Percentiles rank a stretch among this genome's conserved stretches.
Conservation (phyloP, 192 early-diverging fungal species). For the Backusella morwellensis region DNA sequence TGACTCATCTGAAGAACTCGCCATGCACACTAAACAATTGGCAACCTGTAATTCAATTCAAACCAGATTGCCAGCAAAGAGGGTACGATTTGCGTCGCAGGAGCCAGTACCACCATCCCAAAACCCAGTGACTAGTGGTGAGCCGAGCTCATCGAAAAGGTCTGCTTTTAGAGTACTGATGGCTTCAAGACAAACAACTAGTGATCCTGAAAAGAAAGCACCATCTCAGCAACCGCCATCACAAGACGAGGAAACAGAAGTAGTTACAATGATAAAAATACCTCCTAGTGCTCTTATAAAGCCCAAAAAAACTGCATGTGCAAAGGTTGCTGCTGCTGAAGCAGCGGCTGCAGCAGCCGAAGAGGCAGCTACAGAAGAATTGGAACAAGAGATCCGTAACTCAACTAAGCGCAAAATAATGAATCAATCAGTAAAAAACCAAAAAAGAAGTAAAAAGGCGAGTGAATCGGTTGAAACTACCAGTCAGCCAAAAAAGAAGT, state of each 20-base stretch:
- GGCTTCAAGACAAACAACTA: background rate
- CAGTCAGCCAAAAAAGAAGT: background rate
- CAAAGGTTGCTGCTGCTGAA: background rate
- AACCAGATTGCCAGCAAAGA: background rate
- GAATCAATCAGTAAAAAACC: background rate
- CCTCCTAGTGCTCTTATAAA: background rate
- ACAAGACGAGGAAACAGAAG: background rate
- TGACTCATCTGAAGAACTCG: background rate
- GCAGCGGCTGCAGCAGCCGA: background rate
- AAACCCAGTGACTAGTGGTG: background rate
- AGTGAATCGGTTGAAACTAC: background rate
- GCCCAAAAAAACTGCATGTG: background rate
- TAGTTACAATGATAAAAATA: background rate
- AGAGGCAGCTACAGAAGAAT: background rate
- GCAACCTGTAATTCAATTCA: background rate
- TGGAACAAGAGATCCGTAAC: background rate
- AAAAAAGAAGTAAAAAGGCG: background rate
- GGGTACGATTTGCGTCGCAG: background rate
- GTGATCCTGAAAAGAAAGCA: background rate
- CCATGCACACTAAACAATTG: background rate
- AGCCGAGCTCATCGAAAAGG: background rate
- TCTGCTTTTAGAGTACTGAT: background rate
- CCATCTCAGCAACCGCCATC: background rate
- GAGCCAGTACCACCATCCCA: background rate
- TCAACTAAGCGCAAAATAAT: background rate